Evolutionary conservation across 179 eudicot species (phyloP).

Genomic region (Amaranthus tricolor): DNA sequence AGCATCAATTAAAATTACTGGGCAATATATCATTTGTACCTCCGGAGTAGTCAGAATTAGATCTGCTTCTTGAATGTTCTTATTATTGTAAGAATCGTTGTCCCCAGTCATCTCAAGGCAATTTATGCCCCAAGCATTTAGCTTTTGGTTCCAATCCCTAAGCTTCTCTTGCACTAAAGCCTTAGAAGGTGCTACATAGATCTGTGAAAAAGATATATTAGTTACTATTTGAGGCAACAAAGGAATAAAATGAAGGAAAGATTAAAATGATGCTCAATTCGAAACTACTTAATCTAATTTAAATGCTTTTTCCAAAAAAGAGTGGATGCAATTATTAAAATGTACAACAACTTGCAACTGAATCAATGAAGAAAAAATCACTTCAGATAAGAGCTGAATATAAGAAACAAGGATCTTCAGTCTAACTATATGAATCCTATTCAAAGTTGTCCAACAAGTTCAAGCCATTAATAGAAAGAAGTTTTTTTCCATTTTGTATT

Average conservation of each 20-base stretch:
- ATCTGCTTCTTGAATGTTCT: constrained; percentile 86
- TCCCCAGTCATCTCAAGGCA: constrained; percentile 98
- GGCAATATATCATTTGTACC: constrained; percentile 38
- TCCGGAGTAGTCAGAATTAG: constrained; percentile 93
- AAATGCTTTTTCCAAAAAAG: neutral
- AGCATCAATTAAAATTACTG: constrained; percentile 2
- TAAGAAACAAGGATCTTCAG: neutral
- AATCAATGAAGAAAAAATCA: neutral
- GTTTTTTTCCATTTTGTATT: neutral
- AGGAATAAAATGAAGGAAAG: neutral
- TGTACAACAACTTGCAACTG: neutral
- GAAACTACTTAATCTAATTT: neutral
- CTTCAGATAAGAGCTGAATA: neutral
- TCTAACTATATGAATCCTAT: neutral
- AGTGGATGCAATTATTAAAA: neutral
- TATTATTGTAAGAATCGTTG: constrained; percentile 65
- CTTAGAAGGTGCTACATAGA: constrained; percentile 92
- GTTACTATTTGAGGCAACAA: constrained; percentile 9
- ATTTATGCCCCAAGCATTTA: constrained; percentile 64
- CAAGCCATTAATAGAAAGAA: neutral
- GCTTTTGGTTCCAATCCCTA: constrained; percentile 77
- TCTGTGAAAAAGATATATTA: constrained; percentile 36
- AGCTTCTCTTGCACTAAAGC: constrained; percentile 98
- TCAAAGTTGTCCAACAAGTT: neutral
- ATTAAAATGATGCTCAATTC: neutral